Evolutionary conservation across 2,329 filamentous ascomycete species (phyloP), one percentile per base, ranked within the genome.

Genomic region (Exophiala xenobiotica): DNA sequence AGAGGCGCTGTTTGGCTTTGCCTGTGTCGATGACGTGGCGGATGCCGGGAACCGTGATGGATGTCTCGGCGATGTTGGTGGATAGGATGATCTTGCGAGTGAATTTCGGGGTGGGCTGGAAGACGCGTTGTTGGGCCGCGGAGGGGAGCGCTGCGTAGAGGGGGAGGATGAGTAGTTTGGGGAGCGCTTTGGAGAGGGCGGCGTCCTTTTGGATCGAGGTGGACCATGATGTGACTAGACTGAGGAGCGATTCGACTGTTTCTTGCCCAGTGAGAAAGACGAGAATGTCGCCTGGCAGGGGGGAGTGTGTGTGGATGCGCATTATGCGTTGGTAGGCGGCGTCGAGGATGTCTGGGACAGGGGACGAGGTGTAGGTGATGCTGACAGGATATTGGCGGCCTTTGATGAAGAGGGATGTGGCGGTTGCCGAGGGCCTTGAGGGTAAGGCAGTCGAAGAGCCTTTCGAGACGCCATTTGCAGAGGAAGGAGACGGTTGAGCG

Each of bases 41-140:
- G 5, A 99, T 90, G 2, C 93, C 93, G 0, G 92, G 87, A 0
- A 99, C 91, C 0, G 93, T 99, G 53, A 99, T 88, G 1, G 93
- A 97, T 0, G 93, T 97, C 68, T 99, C 93, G n/a, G 93, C 93
- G 63, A 99, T 97, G 64, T 99, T 99, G 11, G 93, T 99, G 0
- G 91, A 86, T 0, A 99, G 75, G 0, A 99, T 90, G 9, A 97
- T 79, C 65, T 97, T 97, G 37, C 93, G 81, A 0, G 89, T 95
- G 2, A 83, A 80, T 49, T 82, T 82, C 0, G 82, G 81, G 18
- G 87, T 79, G 1, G 88, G 87, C 48, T 85, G 77, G 67, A 99
- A 97, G 7, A 95, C 90, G 18, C 83, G 81, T 59, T 95, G 88
- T 63, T 99, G 93, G 0, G 87, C 87, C 46, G 86, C 81, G 60